phyloP scores from a whole-genome alignment of 257 asterid species.

The Fraxinus pennsylvanica region DNA sequence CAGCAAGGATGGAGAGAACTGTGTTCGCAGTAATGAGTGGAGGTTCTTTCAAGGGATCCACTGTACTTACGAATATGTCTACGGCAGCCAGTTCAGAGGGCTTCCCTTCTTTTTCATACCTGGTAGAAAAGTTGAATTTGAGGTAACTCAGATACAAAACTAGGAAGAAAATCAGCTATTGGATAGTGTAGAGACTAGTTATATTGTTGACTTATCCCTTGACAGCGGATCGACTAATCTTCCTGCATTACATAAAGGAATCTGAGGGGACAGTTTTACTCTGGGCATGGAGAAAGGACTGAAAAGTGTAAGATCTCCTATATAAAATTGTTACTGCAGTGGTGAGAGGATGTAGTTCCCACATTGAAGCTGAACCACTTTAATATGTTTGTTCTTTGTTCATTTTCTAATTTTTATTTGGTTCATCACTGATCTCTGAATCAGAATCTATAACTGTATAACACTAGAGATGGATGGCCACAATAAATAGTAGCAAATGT shows the following conservation, averaged over 20 bases:
- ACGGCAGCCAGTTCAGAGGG: slow-evolving; percentile 58
- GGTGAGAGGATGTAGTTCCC: background rate
- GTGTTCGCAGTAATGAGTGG: slow-evolving; percentile 92
- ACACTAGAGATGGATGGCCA: background rate
- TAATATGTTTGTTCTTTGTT: background rate
- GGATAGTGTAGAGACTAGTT: background rate
- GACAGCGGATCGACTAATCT: background rate
- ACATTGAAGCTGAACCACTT: background rate
- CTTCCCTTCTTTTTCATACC: slow-evolving; percentile 70
- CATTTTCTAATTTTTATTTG: background rate
- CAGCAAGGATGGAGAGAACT: slow-evolving; percentile 84
- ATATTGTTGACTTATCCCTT: background rate
- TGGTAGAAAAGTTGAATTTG: slow-evolving; percentile 23
- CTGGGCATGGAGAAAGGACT: background rate
- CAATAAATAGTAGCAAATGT: background rate
- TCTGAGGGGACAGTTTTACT: background rate
- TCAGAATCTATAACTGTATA: background rate
- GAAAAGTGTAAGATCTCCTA: background rate
- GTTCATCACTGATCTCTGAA: background rate
- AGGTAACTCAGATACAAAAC: slow-evolving; percentile 11
- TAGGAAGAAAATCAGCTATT: background rate
- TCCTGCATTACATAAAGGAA: background rate
- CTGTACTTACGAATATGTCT: slow-evolving; percentile 79
- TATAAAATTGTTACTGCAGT: background rate
- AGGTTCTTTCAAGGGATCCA: slow-evolving; percentile 87